Conservation (phyloP, 164 flowering plant species). For the grape (Vitis vinifera) region DNA sequence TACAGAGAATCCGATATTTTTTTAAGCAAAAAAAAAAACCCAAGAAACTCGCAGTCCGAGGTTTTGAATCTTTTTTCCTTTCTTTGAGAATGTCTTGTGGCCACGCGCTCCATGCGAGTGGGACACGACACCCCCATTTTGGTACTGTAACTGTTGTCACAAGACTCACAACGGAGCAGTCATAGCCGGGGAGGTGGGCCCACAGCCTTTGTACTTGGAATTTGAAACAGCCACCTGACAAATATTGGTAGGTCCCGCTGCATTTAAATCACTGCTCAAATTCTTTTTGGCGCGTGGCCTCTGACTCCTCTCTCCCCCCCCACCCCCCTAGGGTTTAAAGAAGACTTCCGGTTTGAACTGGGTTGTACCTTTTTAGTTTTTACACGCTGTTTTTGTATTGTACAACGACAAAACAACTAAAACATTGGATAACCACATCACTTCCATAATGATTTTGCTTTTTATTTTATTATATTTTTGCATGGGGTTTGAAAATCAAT, state of each 20-base stretch:
- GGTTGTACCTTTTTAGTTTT: too few relatives aligned
- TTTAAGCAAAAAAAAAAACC: neutral
- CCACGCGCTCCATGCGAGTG: conserved; percentile 21
- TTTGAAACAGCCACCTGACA: too few relatives aligned
- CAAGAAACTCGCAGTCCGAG: conserved; percentile 11
- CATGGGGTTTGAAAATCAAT: too few relatives aligned
- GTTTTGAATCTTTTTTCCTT: neutral
- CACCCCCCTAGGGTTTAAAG: too few relatives aligned
- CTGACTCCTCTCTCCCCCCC: too few relatives aligned
- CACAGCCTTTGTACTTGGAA: neutral
- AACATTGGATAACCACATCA: too few relatives aligned
- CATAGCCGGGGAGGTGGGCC: neutral
- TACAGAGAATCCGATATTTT: conserved; percentile 13
- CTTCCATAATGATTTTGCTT: too few relatives aligned
- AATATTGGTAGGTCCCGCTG: neutral
- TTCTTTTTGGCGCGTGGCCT: too few relatives aligned
- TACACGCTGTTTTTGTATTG: too few relatives aligned
- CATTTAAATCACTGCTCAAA: neutral
- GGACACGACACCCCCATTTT: conserved; percentile 2
- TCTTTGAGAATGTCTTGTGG: conserved; percentile 10
- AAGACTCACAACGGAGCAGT: neutral
- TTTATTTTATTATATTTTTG: too few relatives aligned
- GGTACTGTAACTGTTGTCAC: neutral
- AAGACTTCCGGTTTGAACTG: too few relatives aligned
- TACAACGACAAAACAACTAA: too few relatives aligned